Conservation (phyloP, 495 filamentous ascomycete species). For the Usnea hakonensis region DNA sequence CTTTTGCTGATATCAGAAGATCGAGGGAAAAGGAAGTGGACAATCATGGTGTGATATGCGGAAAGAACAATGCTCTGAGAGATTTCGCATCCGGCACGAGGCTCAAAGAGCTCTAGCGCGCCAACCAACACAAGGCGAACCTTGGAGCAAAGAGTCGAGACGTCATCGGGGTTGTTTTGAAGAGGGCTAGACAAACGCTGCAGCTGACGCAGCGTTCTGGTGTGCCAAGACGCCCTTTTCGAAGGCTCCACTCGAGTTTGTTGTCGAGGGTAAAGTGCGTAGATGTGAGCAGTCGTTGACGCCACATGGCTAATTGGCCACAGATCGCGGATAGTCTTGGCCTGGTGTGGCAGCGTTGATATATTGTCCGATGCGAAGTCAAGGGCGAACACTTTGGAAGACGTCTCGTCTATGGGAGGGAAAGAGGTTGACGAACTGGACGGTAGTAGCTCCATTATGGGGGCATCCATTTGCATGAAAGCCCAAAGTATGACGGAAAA, state of each 20-base stretch:
- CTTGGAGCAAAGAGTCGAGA: constrained; percentile 16
- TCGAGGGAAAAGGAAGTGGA: constrained; percentile 25
- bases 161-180: constrained; percentile 9
- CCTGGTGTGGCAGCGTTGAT: constrained; percentile 20
- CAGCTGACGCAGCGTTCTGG: constrained; percentile 12
- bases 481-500: constrained; percentile 23
- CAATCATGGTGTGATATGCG: constrained; percentile 24
- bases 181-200: constrained; percentile 10
- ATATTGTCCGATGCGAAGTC: constrained; percentile 22
- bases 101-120: constrained; percentile 15
- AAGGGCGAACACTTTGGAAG: constrained; percentile 14
- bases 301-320: constrained; percentile 24
- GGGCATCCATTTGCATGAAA: constrained; percentile 23
- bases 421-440: constrained; percentile 11
- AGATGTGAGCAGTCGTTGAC: constrained; percentile 21
- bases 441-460: constrained; percentile 16
- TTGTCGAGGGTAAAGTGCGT: constrained; percentile 16
- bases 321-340: constrained; percentile 18
- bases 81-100: constrained; percentile 6
- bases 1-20: background rate
- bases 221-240: constrained; percentile 11
- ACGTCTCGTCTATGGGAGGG: constrained; percentile 20
- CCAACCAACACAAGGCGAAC: constrained; percentile 16
- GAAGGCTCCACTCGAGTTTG: constrained; percentile 3
- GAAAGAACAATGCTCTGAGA: constrained; percentile 16